phyloP scores from a whole-genome alignment of 352 stramenopile species.

The Thalassiosira exigua region DNA sequence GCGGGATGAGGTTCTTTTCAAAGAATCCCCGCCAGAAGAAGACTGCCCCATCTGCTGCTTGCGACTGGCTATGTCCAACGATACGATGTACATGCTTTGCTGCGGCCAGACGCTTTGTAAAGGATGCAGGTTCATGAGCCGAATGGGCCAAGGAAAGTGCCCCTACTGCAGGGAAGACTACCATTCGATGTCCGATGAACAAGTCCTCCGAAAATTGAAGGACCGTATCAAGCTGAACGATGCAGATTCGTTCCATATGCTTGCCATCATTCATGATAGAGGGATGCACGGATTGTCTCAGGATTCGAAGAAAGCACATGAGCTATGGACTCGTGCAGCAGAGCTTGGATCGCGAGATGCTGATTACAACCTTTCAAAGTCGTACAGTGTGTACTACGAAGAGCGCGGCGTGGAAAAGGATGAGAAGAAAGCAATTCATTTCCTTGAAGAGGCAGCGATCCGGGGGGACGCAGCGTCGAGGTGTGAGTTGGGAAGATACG shows the following conservation, averaged over 20 bases:
- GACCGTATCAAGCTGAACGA: constrained; percentile 1
- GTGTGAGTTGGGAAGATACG: constrained; percentile 4
- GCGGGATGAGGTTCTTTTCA: constrained; percentile 33
- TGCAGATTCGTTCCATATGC: not conserved
- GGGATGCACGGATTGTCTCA: constrained; percentile 1
- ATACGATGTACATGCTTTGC: not conserved
- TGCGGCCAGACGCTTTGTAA: constrained; percentile 4
- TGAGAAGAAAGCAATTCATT: constrained; percentile 13
- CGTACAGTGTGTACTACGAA: not conserved
- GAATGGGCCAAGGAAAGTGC: not conserved
- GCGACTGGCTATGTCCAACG: constrained; percentile 7
- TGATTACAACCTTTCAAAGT: not conserved
- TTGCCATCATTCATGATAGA: not conserved
- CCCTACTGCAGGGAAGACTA: constrained; percentile 16
- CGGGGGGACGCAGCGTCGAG: constrained; percentile 8
- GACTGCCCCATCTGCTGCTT: constrained; percentile 35
- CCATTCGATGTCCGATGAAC: not conserved
- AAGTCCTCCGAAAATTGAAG: not conserved
- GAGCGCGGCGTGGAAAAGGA: constrained; percentile 25
- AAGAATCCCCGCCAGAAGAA: constrained; percentile 12
- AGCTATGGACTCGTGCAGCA: constrained; percentile 6
- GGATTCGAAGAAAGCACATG: constrained; percentile 3
- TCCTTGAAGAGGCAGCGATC: constrained; percentile 17
- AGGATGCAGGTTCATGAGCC: not conserved
- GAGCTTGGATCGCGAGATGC: not conserved